Base-by-base conservation (phyloP, 495 filamentous ascomycete species). In the Trichoderma asperelloides region DNA sequence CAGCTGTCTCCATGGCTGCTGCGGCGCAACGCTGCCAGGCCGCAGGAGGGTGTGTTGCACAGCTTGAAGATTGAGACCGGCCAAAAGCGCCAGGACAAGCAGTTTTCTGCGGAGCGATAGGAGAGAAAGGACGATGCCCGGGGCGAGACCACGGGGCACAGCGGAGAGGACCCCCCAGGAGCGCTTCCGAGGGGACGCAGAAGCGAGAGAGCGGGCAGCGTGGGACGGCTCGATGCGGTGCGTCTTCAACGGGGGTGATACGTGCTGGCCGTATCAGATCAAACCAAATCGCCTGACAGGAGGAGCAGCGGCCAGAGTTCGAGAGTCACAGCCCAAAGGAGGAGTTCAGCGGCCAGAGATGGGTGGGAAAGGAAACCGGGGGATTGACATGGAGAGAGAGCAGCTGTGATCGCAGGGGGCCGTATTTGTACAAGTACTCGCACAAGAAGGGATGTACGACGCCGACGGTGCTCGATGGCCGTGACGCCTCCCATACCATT, bases 321-420 rank as follows among this genome's bases (percentile, higher is more conserved):
- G 21, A 57, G 49, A 57, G 11, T n/a, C n/a, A 57, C 16, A 28
- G 55, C 55, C 55, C 23, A 60, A 60, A 60, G 55, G 23, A 60
- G 55, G 23, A 60, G 55, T 25, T 13, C 25, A n/a, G n/a, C n/a
- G n/a, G n/a, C n/a, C n/a, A 60, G 55, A 60, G 55, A 60, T 16
- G 55, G 55, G 55, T 60, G 55, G 55, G 55, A 60, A 60, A 60
- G 23, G 33, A 37, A 37, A 37, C 33, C 33, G 33, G 23, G 55
- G 55, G 55, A 60, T 60, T 23, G 28, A 23, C 55, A n/a, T n/a
- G n/a, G n/a, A n/a, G n/a, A n/a, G n/a, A n/a, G n/a, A 60, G 25
- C 23, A 60, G 25, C 55, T 28, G 55, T 60, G 55, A 28, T 25
- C 55, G 27, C 55, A 60, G 55, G 55, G 51, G 55, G 55, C 55